Evolutionary conservation across 805 yeast genomes (phyloP), one percentile per base, ranked within the genome.

Genomic region (Sporopachydermia quercuum): DNA sequence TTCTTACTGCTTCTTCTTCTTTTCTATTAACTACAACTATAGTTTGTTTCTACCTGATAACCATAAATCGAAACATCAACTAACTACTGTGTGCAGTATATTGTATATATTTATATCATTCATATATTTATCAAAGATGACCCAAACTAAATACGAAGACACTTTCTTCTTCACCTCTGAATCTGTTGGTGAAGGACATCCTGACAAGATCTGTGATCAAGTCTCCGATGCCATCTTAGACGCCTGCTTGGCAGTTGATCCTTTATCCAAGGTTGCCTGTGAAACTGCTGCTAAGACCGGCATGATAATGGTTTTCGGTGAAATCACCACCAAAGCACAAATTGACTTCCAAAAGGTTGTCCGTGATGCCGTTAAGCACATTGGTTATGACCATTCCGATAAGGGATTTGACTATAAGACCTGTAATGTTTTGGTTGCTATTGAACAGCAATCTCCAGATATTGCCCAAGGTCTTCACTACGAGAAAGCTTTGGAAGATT

Each of bases 271-370:
- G 65, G 94, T 82, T 61, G 94, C 86, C 39, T 82, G 93, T 73
- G 94, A 82, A 65, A 77, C 93, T 42, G 91, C 91, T 49, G 78
- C 91, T 54, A 82, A 82, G 67, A 82, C 94, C 47, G 94, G 94
- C 69, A 71, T 82, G 83, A 79, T 82, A 55, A 76, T 82, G 82
- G 89, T 82, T 49, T 82, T 82, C 58, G 94, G 94, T 70, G 94
- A 82, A 66, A 82, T 82, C 60, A 81, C 91, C 66, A 82, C 94
- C 65, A 79, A 75, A 62, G 93, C 93, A 47, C 63, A 66, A 45
- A 65, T 82, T 57, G 94, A 82, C 66, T 82, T 72, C 76, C 94
- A 82, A 64, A 79, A 82, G 63, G 75, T 82, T 52, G 73, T 82
- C 61, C 78, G 94, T 76, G 89, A 82, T 60, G 81, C 94, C 60